A percentile compares a stretch with the other conserved stretches of the same genome.
phyloP scores from a whole-genome alignment of 352 stramenopile genomes.

The Globisporangium camurandrum region DNA sequence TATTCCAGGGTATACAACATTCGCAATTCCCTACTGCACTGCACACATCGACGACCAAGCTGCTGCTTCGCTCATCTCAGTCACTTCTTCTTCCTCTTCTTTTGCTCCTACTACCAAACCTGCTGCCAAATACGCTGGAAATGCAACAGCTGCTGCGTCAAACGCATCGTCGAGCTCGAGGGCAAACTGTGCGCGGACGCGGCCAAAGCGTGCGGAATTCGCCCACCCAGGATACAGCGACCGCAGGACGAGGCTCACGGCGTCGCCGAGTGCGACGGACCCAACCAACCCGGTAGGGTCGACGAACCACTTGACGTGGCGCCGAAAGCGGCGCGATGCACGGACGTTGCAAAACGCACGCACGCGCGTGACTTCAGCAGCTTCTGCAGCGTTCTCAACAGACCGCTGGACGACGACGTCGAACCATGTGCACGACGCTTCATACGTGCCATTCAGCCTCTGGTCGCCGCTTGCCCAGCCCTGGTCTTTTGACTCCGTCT shows the following conservation, averaged over 20 bases:
- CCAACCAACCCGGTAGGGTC: constrained; percentile 23
- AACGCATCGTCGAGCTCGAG: background rate
- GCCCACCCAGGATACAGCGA: constrained; percentile 45
- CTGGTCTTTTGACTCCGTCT: constrained; percentile 64
- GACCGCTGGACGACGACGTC: constrained; percentile 48
- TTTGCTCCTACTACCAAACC: no score
- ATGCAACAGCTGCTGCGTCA: background rate
- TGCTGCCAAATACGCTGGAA: no score
- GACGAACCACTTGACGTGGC: constrained; percentile 49
- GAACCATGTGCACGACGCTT: constrained; percentile 48
- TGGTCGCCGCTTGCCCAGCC: constrained; percentile 46
- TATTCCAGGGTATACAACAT: no score
- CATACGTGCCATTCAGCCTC: constrained; percentile 52
- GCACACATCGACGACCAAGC: no score
- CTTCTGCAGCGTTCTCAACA: no score
- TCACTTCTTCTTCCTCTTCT: no score
- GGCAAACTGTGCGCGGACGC: constrained; percentile 33
- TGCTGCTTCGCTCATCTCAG: no score
- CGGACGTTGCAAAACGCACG: constrained; percentile 46
- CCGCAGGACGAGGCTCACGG: constrained; percentile 38
- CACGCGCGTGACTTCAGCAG: constrained; percentile 18
- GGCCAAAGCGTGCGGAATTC: constrained; percentile 51
- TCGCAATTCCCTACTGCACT: no score
- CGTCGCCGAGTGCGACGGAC: constrained; percentile 31
- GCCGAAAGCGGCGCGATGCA: constrained; percentile 29